Evolutionary conservation across 1,139 yeast species (phyloP), one percentile per base, ranked within the genome.

Genomic region (Kazachstania sp.): DNA sequence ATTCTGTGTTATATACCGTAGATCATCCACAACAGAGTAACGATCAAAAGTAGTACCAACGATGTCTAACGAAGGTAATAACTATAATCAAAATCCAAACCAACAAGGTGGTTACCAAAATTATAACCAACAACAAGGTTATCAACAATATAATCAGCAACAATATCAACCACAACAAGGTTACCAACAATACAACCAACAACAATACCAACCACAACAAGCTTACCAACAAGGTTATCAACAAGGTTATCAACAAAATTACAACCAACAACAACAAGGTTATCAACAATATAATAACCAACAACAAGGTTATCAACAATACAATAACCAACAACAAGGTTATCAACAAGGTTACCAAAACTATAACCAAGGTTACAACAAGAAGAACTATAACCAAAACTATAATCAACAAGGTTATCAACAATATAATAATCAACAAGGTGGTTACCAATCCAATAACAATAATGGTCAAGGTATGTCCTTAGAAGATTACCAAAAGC

Each of bases 401-500:
- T 32, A 53, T 13, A 49, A 53, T 58, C 48, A 60, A 58, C 52
- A 54, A 34, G 47, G 49, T 26, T 47, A 43, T 41, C 43, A 46
- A 48, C 63, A 45, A 28, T 43, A 23, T 7, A 7, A 23, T 23
- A 23, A 42, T 13, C 39, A 46, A 20, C 53, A 50, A 46, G 46
- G 43, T 34, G 56, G 64, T 52, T 55, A 63, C 51, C 60, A 54
- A 26, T 20, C 32, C 16, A 42, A 41, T 23, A 29, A 58, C 30
- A 63, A 34, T 73, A 68, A 54, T 56, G 28, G 71, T n/a, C 72
- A 71, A 50, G 94, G 92, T 45, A 81, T 86, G 88, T 80, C 95
- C 37, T 74, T 88, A 59, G 95, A 88, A 49, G 95, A 88, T 62
- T 87, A 81, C 71, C 86, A 86, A 68, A 83, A 83, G 64, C 83